Evolutionary conservation across 2,329 filamentous ascomycete genomes (phyloP), one percentile per base, ranked within the genome.

Genomic region (Myriosclerotinia duriaeana): DNA sequence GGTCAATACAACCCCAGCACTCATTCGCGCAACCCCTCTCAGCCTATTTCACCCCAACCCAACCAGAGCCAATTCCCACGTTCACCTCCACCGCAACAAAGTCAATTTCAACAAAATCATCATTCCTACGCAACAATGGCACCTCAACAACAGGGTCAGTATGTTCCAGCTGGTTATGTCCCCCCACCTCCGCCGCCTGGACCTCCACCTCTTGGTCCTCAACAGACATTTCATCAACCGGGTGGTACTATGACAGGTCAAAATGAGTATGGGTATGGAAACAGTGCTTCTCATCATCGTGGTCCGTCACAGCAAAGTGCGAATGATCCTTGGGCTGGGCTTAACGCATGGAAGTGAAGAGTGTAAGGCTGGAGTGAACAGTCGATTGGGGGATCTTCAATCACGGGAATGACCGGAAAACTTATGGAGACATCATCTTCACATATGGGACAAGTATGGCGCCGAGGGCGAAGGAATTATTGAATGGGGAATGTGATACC

Each of bases 111-210:
- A 14, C 75, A 74, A 50, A 74, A 68, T 61, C 69, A 71, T 60
- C 71, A 72, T 46, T 69, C 52, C 50, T 72, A 72, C 52, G 55
- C 73, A 3, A 76, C 74, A 56, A 71, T 67, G 38, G 76, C 77
- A 56, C 69, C 69, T 53, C 79, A 79, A 40, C 76, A 79, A 38
- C 74, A 77, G 20, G 80, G 76, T 20, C 78, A 79, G 68, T 78
- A 78, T 69, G 77, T 88, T 64, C 86, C 86, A 15, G 83, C 86
- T 62, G 87, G 87, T 5, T 90, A 89, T 74, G 82, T 89, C 36
- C 87, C 87, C 0, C 87, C 87, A 22, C 88, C 87, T 4, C 88
- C 88, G 14, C 88, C 87, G 0, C 87, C 87, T 1, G 85, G 86
- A 2, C 87, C 85, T 7, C 86, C 87, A 59, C 84, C 84, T 17